Conservation (phyloP, 306 rosid species). For the Cucurbita ficifolia region DNA sequence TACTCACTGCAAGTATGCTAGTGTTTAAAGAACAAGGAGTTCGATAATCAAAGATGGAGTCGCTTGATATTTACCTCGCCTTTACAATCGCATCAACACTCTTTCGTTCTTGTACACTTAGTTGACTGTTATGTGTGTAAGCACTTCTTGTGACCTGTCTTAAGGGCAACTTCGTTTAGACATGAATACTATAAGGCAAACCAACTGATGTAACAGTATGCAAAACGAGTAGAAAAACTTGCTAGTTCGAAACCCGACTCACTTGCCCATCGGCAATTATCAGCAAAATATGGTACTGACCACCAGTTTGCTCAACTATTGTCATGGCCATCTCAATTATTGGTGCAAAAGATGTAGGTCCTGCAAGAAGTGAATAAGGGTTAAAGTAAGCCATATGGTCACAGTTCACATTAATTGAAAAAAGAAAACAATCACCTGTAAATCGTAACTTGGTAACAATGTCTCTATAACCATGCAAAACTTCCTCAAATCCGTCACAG, state of each 20-base stretch:
- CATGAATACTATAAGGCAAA: background rate
- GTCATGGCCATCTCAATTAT: constrained; percentile 80
- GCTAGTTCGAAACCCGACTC: background rate
- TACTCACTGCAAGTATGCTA: constrained; percentile 37
- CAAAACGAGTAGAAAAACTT: background rate
- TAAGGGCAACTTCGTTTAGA: background rate
- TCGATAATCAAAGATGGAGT: background rate
- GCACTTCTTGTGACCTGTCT: constrained; percentile 70
- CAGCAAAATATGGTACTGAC: constrained; percentile 80
- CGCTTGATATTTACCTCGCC: constrained; percentile 48
- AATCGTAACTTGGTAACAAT: constrained; percentile 56
- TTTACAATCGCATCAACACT: constrained; percentile 73
- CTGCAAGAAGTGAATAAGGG: constrained; percentile 13
- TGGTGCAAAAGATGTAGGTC: constrained; percentile 86
- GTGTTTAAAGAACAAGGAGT: background rate
- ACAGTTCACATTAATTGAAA: background rate
- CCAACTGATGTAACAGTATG: background rate
- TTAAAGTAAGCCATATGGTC: background rate
- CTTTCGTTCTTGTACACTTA: constrained; percentile 63
- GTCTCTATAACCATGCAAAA: constrained; percentile 48
- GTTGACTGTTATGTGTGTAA: constrained; percentile 45
- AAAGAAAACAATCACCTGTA: constrained; percentile 29
- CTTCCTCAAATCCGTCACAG: constrained; percentile 80
- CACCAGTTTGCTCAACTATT: constrained; percentile 71
- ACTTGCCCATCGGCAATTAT: constrained; percentile 98